Conservation (phyloP, 805 yeast genomes). For the Maudiozyma pseudohumilis region DNA sequence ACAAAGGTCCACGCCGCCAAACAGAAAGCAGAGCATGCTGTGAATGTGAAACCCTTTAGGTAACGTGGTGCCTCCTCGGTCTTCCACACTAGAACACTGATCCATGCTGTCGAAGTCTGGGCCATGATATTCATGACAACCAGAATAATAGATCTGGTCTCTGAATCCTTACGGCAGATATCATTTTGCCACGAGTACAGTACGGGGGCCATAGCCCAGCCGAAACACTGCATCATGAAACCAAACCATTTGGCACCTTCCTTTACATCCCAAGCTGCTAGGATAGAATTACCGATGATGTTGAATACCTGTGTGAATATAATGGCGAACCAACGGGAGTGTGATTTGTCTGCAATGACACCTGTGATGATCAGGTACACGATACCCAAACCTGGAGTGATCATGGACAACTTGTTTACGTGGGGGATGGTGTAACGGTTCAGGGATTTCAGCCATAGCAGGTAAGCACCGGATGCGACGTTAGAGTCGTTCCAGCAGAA, state of each 20-base stretch:
- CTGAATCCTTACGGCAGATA: constrained; percentile 44
- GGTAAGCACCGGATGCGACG: constrained; percentile 42
- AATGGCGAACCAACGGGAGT: constrained; percentile 47
- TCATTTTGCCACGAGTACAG: constrained; percentile 51
- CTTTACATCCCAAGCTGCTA: constrained; percentile 47
- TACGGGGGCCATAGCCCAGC: constrained; percentile 54
- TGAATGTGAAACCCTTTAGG: constrained; percentile 43
- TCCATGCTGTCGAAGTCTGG: constrained; percentile 46
- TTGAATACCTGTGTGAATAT: constrained; percentile 43
- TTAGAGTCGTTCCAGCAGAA: constrained; percentile 51
- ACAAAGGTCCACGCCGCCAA: constrained; percentile 20
- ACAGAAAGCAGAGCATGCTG: constrained; percentile 29
- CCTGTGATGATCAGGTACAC: constrained; percentile 24
- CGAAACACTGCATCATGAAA: constrained; percentile 44
- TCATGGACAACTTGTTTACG: constrained; percentile 40
- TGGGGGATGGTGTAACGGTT: constrained; percentile 34
- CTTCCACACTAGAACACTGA: constrained; percentile 34
- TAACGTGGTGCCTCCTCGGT: constrained; percentile 49
- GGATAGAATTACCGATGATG: constrained; percentile 39
- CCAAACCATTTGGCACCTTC: constrained; percentile 53
- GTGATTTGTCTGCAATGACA: constrained; percentile 39
- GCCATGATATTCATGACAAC: constrained; percentile 45
- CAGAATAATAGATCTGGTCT: constrained; percentile 42
- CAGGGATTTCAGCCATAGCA: constrained; percentile 50
- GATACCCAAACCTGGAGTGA: constrained; percentile 49